Base-by-base conservation (phyloP, 2,329 filamentous ascomycete species). In the Apiospora arundinis region DNA sequence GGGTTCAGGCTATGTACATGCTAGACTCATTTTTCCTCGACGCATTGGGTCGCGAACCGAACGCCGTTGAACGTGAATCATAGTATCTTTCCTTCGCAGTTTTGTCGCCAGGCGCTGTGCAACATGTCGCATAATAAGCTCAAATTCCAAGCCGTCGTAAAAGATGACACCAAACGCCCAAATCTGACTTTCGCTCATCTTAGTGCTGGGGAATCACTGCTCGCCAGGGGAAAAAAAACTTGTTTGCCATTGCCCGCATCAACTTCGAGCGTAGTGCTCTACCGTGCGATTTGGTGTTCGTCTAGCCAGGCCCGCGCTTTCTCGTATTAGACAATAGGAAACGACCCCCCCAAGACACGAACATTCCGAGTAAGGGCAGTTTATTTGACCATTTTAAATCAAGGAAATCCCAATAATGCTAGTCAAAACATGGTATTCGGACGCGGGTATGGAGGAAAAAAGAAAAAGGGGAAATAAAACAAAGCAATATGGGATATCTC, bases 1-100 rank as follows among this genome's bases (percentile, higher is more conserved):
- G 28, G 37, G 28, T 63, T 63, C 56, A 63, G 56, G 56, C 56
- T 63, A 63, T 63, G 56, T 63, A 63, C 56, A 63, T 32, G 56
- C 56, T 63, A 63, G 21, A 63, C 28, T 63, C 28, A 32, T 40
- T 40, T 63, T 63, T 14, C 21, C 32, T 40, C 56, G 56, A 40
- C 56, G 16, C 56, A n/a, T n/a, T 4, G n/a, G 56, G 56, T 40
- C 56, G 56, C 56, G 56, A 63, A 63, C 56, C 56, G 56, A 63
- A 63, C 56, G 56, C 56, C 56, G 18, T 63, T 63, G 32, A 40
- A 63, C 56, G 56, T 63, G 56, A 63, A 40, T 63, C 56, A 40
- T 63, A 40, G 56, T 63, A 21, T 56, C 18, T 63, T 60, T 28
- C 56, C 56, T 40, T 63, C 32, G 56, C 28, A 63, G 28, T n/a